These are phyloP conservation scores for Nakazawaea anatomiae DNA, from an alignment of 805 yeast species.

Conservation along the genomic window DNA sequence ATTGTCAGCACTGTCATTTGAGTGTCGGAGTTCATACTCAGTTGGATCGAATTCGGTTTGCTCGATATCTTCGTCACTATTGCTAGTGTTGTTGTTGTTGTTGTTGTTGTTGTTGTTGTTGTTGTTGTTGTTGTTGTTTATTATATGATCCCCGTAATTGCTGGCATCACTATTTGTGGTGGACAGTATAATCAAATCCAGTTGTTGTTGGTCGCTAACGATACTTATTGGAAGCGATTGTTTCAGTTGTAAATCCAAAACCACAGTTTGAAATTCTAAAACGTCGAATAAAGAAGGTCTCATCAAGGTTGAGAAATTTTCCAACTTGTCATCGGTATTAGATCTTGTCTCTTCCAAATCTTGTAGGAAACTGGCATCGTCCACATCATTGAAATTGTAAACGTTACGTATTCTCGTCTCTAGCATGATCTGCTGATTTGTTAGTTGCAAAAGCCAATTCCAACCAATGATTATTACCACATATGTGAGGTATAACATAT, in stretches of 20 bases:
- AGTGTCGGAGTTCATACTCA: slow-evolving; percentile 3
- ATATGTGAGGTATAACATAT: slow-evolving; percentile 52
- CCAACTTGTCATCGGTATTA: slow-evolving; percentile 3
- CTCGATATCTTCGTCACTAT: neutral
- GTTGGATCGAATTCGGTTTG: neutral
- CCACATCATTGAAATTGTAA: slow-evolving; percentile 13
- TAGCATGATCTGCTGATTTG: slow-evolving; percentile 7
- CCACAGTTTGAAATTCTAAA: slow-evolving; percentile 12
- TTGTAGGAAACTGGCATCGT: neutral
- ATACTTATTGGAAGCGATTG: neutral
- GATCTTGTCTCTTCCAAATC: neutral
- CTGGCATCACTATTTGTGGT: neutral
- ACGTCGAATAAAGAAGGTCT: slow-evolving; percentile 13
- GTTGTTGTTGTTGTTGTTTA: too few species aligned
- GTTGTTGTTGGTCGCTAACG: slow-evolving; percentile 1
- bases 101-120: too few species aligned
- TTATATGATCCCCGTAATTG: neutral
- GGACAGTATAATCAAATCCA: slow-evolving; percentile 1
- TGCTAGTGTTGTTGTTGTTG: too few species aligned
- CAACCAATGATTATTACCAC: slow-evolving; percentile 43
- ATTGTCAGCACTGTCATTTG: neutral
- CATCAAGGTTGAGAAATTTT: neutral
- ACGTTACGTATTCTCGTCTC: slow-evolving; percentile 21
- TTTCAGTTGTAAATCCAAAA: slow-evolving; percentile 8
- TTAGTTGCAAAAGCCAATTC: slow-evolving; percentile 27